Base-by-base conservation (phyloP, 768 basidiomycete genomes). In the Infundibulicybe gibba region DNA sequence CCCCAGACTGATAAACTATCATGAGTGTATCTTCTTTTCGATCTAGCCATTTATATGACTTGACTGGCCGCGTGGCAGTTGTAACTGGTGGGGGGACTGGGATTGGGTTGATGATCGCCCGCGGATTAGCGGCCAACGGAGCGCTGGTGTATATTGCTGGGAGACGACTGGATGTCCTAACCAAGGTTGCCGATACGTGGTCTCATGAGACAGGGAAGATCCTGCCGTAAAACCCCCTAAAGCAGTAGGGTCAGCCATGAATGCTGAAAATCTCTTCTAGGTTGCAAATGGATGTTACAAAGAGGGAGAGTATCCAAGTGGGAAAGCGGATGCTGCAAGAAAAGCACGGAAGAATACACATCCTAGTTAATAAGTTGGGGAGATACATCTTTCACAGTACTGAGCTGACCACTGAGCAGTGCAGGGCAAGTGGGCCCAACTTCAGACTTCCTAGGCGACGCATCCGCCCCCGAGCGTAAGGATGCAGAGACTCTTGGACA, bases 91-190 rank as follows among this genome's bases (percentile, higher is more conserved):
- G 77, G 13, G 77, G 76, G 32, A 76, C 76, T 0, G 76, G 77
- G 1, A 79, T 77, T 41, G 75, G 75, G 8, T 61, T 83, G 48
- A 81, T 83, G 78, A 89, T 89, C 47, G 69, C 87, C 8, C 71
- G 74, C 44, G 88, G 86, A 4, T 74, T 91, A 11, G 89, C 88
- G 13, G 74, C 82, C 21, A 85, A 83, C 54, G 87, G 89, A 1
- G 87, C 89, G 12, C 85, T 80, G 53, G 88, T 90, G 13, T 92
- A 91, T 57, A 87, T 91, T 54, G 83, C 81, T 2, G 85, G 86
- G 14, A 71, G 89, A 33, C 76, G 90, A 40, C 62, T 73, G 40
- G 78, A 83, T 4, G 80, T 87, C 2, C 72, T 92, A 16, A 72
- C 85, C 56, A 76, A 70, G 51, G 70, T 76, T 13, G 68, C 74